These are phyloP conservation scores for Coccinonectria pachysandricola DNA, from an alignment of 2,329 filamentous ascomycete species.

Conservation along the genomic window DNA sequence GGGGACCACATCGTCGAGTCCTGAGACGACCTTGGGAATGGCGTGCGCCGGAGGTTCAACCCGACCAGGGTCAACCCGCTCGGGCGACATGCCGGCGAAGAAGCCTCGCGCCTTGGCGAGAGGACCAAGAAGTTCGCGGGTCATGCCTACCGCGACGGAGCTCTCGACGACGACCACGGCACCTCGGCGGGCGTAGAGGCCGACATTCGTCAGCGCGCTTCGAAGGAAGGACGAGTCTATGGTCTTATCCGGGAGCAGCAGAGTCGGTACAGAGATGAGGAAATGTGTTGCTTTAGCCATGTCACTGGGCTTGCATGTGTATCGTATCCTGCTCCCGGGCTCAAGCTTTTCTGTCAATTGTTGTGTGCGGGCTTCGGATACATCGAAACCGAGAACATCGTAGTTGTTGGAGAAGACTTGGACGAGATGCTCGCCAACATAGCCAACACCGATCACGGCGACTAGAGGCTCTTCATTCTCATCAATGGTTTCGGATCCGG, in stretches of 20 bases:
- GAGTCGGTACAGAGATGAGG: slow-evolving; percentile 43
- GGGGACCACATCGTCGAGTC: slow-evolving; percentile 35
- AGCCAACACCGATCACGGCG: slow-evolving; percentile 42
- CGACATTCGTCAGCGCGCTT: slow-evolving; percentile 32
- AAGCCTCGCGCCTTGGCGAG: slow-evolving; percentile 31
- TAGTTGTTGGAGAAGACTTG: slow-evolving; percentile 30
- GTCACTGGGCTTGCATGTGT: slow-evolving; percentile 28
- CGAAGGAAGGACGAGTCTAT: slow-evolving; percentile 37
- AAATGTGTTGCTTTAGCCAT: slow-evolving; percentile 38
- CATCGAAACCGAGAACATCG: slow-evolving; percentile 37
- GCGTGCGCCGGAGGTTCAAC: slow-evolving; percentile 26
- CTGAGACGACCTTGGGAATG: slow-evolving; percentile 45
- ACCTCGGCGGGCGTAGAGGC: slow-evolving; percentile 30
- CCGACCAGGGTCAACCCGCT: slow-evolving; percentile 43
- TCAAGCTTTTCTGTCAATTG: slow-evolving; percentile 22
- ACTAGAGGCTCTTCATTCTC: slow-evolving; percentile 23
- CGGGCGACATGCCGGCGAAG: slow-evolving; percentile 40
- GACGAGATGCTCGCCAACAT: slow-evolving; percentile 41
- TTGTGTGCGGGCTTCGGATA: slow-evolving; percentile 29
- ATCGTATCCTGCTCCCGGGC: slow-evolving; percentile 19
- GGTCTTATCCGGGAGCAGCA: slow-evolving; percentile 34
- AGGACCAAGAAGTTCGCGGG: slow-evolving; percentile 36
- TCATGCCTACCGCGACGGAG: slow-evolving; percentile 45
- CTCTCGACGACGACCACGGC: slow-evolving; percentile 42
- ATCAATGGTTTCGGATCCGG: slow-evolving; percentile 5